Percentiles rank a stretch among this genome's conserved stretches.
phyloP scores from a whole-genome alignment of 768 basidiomycete species.

The Glaciozyma martinii region DNA sequence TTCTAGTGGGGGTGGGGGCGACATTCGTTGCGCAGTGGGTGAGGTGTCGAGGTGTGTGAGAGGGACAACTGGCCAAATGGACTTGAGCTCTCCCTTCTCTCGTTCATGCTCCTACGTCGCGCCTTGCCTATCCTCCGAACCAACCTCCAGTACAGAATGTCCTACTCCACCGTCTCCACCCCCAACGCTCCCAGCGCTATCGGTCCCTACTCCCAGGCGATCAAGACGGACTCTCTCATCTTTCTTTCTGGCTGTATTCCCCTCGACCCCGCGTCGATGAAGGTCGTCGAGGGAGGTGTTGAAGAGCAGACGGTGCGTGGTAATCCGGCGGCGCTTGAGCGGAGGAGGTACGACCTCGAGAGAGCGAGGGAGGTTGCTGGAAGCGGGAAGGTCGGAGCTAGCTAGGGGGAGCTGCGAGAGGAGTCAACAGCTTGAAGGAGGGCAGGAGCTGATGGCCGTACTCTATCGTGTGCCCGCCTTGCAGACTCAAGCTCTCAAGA shows the following conservation, averaged over 20 bases:
- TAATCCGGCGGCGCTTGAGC: not conserved
- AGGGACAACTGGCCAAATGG: no score
- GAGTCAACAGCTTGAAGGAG: not conserved
- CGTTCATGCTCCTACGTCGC: not conserved
- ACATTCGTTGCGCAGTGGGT: no score
- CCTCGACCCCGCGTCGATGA: constrained; percentile 60
- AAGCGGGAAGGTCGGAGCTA: no score
- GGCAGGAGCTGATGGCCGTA: not conserved
- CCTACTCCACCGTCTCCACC: constrained; percentile 5
- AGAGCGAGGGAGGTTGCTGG: not conserved
- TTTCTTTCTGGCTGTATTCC: constrained; percentile 87
- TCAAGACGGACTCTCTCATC: constrained; percentile 42
- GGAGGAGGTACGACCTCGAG: not conserved
- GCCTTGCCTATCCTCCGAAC: no score
- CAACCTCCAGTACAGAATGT: not conserved
- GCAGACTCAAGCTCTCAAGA: constrained; percentile 67
- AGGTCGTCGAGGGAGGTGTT: constrained; percentile 64
- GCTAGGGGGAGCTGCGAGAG: not conserved
- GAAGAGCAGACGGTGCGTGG: constrained; percentile 58
- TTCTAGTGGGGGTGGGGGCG: no score
- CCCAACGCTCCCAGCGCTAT: not conserved
- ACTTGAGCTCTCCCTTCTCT: no score
- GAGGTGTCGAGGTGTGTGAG: no score
- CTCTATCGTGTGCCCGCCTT: not conserved
- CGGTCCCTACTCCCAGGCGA: constrained; percentile 20